Conservation (phyloP, 2,329 filamentous ascomycete species). For the Plenodomus biglobosus region DNA sequence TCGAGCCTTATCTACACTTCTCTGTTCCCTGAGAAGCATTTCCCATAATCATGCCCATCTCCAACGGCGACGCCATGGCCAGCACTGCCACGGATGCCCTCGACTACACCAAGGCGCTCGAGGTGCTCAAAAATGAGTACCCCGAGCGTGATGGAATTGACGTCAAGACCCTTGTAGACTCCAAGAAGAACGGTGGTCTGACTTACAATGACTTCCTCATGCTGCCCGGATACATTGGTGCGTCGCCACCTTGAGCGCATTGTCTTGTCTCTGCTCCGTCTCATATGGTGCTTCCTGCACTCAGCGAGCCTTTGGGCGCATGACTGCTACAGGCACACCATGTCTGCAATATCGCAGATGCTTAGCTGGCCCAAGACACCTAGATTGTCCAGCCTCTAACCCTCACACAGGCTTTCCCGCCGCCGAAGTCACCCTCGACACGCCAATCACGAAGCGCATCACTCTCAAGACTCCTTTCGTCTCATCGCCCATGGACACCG, state of each 20-base stretch:
- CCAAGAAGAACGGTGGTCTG: constrained; percentile 85
- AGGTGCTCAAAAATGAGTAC: constrained; percentile 78
- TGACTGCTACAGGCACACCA: neutral
- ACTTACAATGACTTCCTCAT: constrained; percentile 99
- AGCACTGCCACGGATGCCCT: constrained; percentile 60
- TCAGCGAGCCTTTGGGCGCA: neutral
- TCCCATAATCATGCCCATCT: constrained; percentile 65
- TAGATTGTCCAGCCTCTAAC: constrained; percentile 5
- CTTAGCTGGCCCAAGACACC: neutral
- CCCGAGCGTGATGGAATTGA: constrained; percentile 80
- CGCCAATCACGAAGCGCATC: constrained; percentile 92
- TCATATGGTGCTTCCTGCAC: neutral
- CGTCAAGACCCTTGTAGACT: constrained; percentile 84
- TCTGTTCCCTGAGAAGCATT: constrained; percentile 36
- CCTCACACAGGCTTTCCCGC: constrained; percentile 73
- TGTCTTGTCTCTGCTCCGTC: neutral
- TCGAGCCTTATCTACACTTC: constrained; percentile 22
- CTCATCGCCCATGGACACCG: constrained; percentile 98
- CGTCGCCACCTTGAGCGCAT: constrained; percentile 12
- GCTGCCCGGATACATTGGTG: constrained; percentile 92
- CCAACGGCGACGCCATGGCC: constrained; percentile 63
- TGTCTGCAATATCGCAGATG: neutral
- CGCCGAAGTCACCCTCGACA: constrained; percentile 82
- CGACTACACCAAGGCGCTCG: constrained; percentile 74
- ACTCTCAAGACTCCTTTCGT: constrained; percentile 94